Evolutionary conservation across 345 rosid species (phyloP).

Genomic region (Bretschneidera sinensis): DNA sequence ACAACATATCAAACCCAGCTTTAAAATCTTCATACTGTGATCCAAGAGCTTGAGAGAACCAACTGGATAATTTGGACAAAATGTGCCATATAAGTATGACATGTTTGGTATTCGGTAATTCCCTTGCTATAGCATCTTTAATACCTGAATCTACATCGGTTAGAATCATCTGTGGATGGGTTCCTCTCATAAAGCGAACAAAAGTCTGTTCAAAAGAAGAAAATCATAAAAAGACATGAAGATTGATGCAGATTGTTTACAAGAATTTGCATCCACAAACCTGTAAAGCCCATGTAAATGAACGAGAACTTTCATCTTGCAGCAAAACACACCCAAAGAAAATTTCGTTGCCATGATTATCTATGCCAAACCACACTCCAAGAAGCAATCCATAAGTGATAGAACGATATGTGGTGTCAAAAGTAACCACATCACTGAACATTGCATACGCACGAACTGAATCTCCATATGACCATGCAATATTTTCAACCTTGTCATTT

Average conservation of each 20-base stretch:
- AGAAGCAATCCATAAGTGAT: constrained; percentile 78
- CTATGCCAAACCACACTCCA: constrained; percentile 79
- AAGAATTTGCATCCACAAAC: constrained; percentile 48
- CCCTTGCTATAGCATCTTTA: constrained; percentile 74
- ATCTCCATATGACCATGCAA: constrained; percentile 84
- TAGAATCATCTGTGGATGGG: constrained; percentile 71
- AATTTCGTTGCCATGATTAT: constrained; percentile 59
- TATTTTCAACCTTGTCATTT: constrained; percentile 64
- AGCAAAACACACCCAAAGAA: constrained; percentile 77
- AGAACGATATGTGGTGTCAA: constrained; percentile 72
- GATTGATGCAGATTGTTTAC: constrained; percentile 27
- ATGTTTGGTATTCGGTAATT: constrained; percentile 72
- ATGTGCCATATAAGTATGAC: constrained; percentile 63
- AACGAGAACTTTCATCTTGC: constrained; percentile 64
- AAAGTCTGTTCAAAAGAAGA: constrained; percentile 73
- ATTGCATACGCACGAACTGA: constrained; percentile 48
- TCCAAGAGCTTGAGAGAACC: constrained; percentile 75
- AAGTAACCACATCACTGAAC: constrained; percentile 73
- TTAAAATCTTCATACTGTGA: constrained; percentile 68
- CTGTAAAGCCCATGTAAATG: constrained; percentile 95
- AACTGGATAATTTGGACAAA: constrained; percentile 72
- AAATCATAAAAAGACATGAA: constrained; percentile 24
- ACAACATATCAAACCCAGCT: constrained; percentile 60
- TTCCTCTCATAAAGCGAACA: constrained; percentile 74
- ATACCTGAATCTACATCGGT: constrained; percentile 80